Percentiles rank a stretch among this genome's conserved stretches.
These are phyloP conservation scores for Arbutus unedo DNA, from an alignment of 148 eudicot species.

Conservation along the genomic window DNA sequence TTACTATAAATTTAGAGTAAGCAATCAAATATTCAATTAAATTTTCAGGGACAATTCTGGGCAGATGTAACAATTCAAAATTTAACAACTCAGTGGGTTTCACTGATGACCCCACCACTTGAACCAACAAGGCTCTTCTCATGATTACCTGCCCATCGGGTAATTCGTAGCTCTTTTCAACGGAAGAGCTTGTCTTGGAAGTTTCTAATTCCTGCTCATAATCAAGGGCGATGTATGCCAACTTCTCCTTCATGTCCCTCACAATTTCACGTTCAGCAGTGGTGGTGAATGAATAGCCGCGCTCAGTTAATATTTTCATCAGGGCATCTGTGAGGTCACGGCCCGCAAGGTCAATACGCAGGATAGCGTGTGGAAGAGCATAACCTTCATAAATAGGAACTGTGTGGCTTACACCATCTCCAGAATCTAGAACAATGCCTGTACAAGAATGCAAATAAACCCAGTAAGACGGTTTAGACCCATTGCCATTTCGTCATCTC, in stretches of 20 bases:
- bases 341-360: conserved; percentile 17
- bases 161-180: conserved; percentile 20
- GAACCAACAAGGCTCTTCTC: too few relatives aligned
- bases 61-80: too few relatives aligned
- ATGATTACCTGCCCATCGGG: conserved; percentile 12
- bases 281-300: conserved; percentile 21
- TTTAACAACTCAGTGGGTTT: too few relatives aligned
- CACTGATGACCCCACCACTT: too few relatives aligned
- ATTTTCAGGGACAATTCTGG: too few relatives aligned
- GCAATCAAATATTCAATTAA: too few relatives aligned
- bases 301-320: conserved; percentile 17
- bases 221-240: conserved; percentile 18
- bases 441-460: neutral
- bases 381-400: conserved; percentile 19
- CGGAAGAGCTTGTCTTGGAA: conserved; percentile 11
- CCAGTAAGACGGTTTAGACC: neutral
- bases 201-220: conserved; percentile 19
- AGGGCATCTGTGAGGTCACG: conserved; percentile 20
- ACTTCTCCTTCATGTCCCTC: conserved; percentile 21
- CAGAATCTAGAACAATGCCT: conserved; percentile 20
- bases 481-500: neutral
- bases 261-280: conserved; percentile 21
- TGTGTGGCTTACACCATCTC: conserved; percentile 17
- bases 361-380: conserved; percentile 19
- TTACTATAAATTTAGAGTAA: neutral